Conservation (phyloP, 768 basidiomycete genomes). For the Pulveroboletus sp. region DNA sequence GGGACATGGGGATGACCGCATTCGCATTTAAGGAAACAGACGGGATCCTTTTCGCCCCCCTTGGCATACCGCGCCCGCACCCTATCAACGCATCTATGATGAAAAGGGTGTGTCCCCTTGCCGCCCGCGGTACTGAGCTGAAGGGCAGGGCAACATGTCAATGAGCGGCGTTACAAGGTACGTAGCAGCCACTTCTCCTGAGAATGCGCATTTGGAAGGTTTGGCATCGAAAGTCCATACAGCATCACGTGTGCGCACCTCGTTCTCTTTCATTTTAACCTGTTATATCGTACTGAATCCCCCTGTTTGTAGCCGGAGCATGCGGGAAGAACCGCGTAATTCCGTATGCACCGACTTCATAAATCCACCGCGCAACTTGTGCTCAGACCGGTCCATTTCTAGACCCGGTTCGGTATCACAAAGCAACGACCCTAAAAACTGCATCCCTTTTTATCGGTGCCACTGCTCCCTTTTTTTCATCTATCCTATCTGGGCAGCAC, state of each 20-base stretch:
- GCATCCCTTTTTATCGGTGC: constrained; percentile 2
- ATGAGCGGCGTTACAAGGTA: constrained; percentile 13
- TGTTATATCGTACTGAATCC: background rate
- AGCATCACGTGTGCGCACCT: constrained; percentile 4
- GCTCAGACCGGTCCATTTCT: constrained; percentile 3
- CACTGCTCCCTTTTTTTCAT: constrained; percentile 16
- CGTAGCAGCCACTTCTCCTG: constrained; percentile 4
- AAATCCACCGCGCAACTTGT: background rate
- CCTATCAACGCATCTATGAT: constrained; percentile 5
- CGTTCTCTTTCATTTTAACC: constrained; percentile 10
- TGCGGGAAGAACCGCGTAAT: constrained; percentile 9
- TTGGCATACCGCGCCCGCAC: constrained; percentile 4
- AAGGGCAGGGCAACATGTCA: constrained; percentile 26
- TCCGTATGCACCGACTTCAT: constrained; percentile 1
- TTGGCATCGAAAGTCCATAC: constrained; percentile 22
- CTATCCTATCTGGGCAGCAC: constrained; percentile 19
- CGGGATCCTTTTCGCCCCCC: background rate
- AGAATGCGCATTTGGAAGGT: constrained; percentile 23
- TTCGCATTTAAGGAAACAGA: constrained; percentile 2
- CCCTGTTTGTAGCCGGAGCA: background rate
- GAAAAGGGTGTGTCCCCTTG: constrained; percentile 5
- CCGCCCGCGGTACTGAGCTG: constrained; percentile 5
- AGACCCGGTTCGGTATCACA: constrained; percentile 2
- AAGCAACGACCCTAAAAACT: constrained; percentile 12
- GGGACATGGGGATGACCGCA: background rate